A percentile compares a stretch with the other conserved stretches of the same genome.
These are phyloP conservation scores for Daldinia childiae DNA, from an alignment of 495 filamentous ascomycete species.

Conservation along the genomic window DNA sequence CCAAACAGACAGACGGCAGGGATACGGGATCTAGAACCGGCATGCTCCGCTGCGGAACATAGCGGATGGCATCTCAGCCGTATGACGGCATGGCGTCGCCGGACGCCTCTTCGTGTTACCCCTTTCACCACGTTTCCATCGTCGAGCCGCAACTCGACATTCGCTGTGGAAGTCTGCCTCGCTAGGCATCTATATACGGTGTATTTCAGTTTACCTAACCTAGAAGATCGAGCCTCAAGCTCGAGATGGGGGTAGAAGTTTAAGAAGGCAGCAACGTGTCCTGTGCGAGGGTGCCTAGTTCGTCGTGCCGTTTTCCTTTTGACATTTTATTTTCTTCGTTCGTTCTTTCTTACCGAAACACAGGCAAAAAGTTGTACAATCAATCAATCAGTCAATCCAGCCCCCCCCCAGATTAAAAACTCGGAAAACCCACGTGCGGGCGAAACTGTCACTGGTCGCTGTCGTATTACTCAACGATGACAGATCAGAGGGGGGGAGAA, in stretches of 20 bases:
- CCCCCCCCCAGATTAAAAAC: neutral
- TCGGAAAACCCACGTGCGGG: slow-evolving; percentile 4
- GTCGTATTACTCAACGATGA: slow-evolving; percentile 15
- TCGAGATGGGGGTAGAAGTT: neutral
- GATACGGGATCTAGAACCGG: neutral
- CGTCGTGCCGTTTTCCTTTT: neutral
- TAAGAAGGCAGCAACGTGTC: neutral
- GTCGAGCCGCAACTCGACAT: neutral
- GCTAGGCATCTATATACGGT: neutral
- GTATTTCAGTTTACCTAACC: neutral
- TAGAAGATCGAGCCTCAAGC: neutral
- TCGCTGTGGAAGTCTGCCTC: neutral
- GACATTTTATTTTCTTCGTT: too few relatives aligned
- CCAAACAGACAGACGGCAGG: neutral
- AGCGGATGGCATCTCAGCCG: neutral
- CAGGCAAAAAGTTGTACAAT: neutral
- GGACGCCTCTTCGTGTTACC: neutral
- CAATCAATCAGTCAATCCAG: too few relatives aligned
- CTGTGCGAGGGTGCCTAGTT: neutral
- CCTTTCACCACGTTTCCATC: neutral
- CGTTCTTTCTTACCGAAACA: slow-evolving; percentile 1
- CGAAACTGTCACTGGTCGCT: slow-evolving; percentile 3
- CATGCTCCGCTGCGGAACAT: neutral
- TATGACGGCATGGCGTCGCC: neutral
- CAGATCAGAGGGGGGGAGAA: neutral